Base-by-base conservation (phyloP, 495 filamentous ascomycete genomes). In the Xylaria flabelliformis region DNA sequence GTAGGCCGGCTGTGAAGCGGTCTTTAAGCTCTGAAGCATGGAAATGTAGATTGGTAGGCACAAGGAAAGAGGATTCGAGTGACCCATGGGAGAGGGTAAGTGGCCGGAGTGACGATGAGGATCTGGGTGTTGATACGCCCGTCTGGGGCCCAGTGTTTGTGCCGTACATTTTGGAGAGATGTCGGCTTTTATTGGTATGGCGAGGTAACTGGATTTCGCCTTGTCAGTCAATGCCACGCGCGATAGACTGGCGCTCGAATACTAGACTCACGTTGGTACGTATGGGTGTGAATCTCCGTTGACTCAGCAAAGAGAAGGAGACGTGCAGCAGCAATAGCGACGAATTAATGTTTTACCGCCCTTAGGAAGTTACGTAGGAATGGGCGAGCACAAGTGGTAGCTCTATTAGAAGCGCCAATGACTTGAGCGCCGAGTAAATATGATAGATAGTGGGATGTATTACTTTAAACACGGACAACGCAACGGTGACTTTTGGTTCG, bases 41-140 rank as follows among this genome's bases (percentile, higher is more conserved):
- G 87, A 97, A 99, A 83, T 99, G 96, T 72, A 97, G 87, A 70
- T 90, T 90, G 71, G 97, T 98, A 24, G 96, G 96, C 72, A 99
- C 92, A 72, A 97, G 91, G 82, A 98, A 94, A 53, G 94, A 94
- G 78, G 95, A 91, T 76, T 98, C 96, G 80, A 99, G 94, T 19
- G 93, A 95, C 75, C 96, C 96, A 83, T 99, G 96, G 63, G 89
- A 88, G 75, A 99, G 88, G 74, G 91, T 92, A 69, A 99, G 89
- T 48, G 97, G 94, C 70, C 96, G 91, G 71, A 97, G 88, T 58
- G 94, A 97, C 67, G 94, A 91, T 67, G 89, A 90, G 41, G 94
- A 97, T 78, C 94, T 91, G 75, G 96, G 96, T 69, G 96, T 98
- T 75, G 94, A 94, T 80, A 97, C 93, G 78, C 96, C 96, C 84